Evolutionary conservation across 2,329 filamentous ascomycete genomes (phyloP).

Genomic region (Epichloe bromicola): DNA sequence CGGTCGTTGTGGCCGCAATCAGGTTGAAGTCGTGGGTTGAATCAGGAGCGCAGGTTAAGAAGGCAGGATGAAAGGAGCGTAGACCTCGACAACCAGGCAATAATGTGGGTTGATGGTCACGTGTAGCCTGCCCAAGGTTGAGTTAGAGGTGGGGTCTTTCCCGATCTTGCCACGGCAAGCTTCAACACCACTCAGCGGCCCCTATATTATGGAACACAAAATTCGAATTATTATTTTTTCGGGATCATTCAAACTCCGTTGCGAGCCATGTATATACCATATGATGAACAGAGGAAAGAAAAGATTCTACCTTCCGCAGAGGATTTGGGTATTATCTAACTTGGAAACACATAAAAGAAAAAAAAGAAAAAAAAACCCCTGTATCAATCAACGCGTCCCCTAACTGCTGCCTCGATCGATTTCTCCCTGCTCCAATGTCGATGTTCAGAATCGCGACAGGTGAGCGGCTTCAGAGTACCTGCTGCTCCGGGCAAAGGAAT

Average conservation of each 20-base stretch:
- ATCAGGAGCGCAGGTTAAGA: neutral
- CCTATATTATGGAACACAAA: too few relatives aligned
- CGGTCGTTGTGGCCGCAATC: neutral
- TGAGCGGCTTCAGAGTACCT: conserved; percentile 36
- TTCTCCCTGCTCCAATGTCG: neutral
- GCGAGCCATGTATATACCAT: neutral
- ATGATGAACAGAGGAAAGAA: neutral
- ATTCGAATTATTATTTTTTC: neutral
- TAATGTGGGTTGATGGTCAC: neutral
- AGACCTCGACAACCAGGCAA: neutral
- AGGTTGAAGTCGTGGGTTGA: neutral
- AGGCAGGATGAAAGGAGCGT: neutral
- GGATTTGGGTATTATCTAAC: conserved; percentile 4
- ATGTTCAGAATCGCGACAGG: conserved; percentile 32
- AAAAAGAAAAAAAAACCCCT: neutral
- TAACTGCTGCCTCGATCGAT: neutral
- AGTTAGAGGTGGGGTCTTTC: neutral
- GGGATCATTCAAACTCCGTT: neutral
- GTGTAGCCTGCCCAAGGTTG: neutral
- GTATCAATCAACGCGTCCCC: neutral
- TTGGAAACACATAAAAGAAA: neutral
- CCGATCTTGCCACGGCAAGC: too few relatives aligned
- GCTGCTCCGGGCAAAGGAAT: conserved; percentile 20
- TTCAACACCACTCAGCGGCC: too few relatives aligned
- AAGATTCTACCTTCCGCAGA: neutral